Conservation (phyloP, 2,329 filamentous ascomycete genomes). For the Fusarium drepaniforme region DNA sequence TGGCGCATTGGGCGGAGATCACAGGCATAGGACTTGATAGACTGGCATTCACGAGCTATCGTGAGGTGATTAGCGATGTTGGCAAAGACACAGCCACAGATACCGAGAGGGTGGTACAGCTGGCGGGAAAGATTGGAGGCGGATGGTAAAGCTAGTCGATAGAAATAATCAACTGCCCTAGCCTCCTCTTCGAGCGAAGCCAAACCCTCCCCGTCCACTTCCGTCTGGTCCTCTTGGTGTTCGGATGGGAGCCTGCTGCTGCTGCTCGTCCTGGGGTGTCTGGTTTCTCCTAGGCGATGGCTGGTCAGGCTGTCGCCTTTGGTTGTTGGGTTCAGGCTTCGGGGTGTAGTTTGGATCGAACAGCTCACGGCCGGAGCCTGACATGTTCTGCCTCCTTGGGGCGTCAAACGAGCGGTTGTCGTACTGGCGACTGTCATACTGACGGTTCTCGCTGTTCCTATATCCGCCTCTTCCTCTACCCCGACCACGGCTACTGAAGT, state of each 20-base stretch:
- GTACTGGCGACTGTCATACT: constrained; percentile 49
- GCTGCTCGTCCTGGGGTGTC: constrained; percentile 70
- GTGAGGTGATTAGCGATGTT: constrained; percentile 94
- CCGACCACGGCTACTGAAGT: constrained; percentile 55
- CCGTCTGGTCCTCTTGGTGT: constrained; percentile 83
- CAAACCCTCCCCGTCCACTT: constrained; percentile 82
- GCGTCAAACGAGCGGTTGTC: constrained; percentile 47
- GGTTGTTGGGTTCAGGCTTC: constrained; percentile 68
- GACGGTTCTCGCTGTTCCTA: constrained; percentile 45
- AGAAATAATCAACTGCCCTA: constrained; percentile 50
- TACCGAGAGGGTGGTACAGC: constrained; percentile 85
- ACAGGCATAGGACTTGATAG: constrained; percentile 79
- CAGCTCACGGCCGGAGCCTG: constrained; percentile 67
- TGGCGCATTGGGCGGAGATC: constrained; percentile 81
- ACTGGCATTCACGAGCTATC: constrained; percentile 87
- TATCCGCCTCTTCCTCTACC: constrained; percentile 59
- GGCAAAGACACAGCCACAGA: constrained; percentile 80
- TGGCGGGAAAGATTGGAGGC: constrained; percentile 91
- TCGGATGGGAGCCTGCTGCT: constrained; percentile 75
- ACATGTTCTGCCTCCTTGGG: constrained; percentile 44
- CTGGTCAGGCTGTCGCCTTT: constrained; percentile 57
- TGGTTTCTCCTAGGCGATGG: constrained; percentile 49
- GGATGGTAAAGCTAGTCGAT: constrained; percentile 77
- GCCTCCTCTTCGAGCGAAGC: constrained; percentile 75
- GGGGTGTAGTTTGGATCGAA: constrained; percentile 81